These are phyloP conservation scores for Blastocystis sp. DNA, from an alignment of 352 stramenopile species.

Conservation along the genomic window DNA sequence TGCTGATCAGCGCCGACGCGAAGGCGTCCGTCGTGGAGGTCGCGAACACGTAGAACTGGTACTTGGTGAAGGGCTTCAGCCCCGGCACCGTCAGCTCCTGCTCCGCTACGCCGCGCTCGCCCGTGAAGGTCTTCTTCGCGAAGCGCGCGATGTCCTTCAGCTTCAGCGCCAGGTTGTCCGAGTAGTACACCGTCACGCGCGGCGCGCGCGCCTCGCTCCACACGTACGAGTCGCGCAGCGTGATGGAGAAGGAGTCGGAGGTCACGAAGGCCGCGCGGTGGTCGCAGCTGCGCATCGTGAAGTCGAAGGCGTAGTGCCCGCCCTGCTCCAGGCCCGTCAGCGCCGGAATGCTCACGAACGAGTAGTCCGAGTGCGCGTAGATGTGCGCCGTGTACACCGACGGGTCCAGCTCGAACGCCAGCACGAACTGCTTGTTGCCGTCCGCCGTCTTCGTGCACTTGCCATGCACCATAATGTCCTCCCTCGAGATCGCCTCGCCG, in stretches of 20 bases:
- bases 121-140: neutral
- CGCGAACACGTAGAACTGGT: conserved; percentile 34
- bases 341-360: conserved; percentile 3
- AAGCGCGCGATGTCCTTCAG: neutral
- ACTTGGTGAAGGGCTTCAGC: neutral
- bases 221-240: conserved; percentile 11
- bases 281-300: conserved; percentile 34
- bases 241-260: conserved; percentile 40
- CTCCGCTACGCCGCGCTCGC: neutral
- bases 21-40: neutral
- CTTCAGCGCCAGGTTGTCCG: no score
- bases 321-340: neutral
- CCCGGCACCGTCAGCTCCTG: neutral
- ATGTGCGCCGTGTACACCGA: conserved; percentile 6
- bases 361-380: neutral
- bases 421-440: neutral
- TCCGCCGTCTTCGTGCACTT: neutral
- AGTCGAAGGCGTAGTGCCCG: conserved; percentile 14
- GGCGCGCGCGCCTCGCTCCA: neutral
- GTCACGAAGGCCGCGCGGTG: neutral
- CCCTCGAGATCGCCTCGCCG: neutral
- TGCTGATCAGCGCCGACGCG: neutral
- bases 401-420: conserved; percentile 4
- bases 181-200: conserved; percentile 1
- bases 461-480: conserved; percentile 15